These are phyloP conservation scores for Dioszegia crocea DNA, from an alignment of 768 basidiomycete genomes.

Conservation along the genomic window DNA sequence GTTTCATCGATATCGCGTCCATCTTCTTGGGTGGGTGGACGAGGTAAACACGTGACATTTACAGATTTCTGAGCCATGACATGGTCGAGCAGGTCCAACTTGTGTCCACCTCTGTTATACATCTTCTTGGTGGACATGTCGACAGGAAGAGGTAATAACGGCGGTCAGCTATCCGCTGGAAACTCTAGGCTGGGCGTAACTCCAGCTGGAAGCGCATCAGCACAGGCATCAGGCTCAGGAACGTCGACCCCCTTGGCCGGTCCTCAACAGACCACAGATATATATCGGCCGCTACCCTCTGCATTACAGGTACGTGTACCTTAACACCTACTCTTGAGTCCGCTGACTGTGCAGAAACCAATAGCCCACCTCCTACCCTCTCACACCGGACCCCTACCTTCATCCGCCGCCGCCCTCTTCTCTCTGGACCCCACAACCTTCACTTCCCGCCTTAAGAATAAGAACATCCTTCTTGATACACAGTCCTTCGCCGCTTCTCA, in stretches of 20 bases:
- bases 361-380: constrained; percentile 27
- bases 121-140: too few relatives aligned
- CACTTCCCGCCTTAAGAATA: constrained; percentile 30
- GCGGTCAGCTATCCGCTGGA: too few relatives aligned
- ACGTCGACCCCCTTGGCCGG: too few relatives aligned
- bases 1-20: too few relatives aligned
- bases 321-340: not conserved
- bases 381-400: constrained; percentile 6
- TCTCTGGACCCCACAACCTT: constrained; percentile 25
- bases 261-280: constrained; percentile 6
- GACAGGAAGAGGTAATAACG: too few relatives aligned
- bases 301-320: constrained; percentile 12
- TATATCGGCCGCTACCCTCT: constrained; percentile 16
- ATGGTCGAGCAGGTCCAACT: too few relatives aligned
- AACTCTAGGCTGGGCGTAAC: too few relatives aligned
- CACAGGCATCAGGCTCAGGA: not conserved
- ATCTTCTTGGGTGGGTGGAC: too few relatives aligned
- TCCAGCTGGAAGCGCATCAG: too few relatives aligned
- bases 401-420: constrained; percentile 20
- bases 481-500: not conserved
- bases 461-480: constrained; percentile 22
- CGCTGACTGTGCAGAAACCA: constrained; percentile 28
- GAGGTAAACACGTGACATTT: too few relatives aligned
- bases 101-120: too few relatives aligned
- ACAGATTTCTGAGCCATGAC: too few relatives aligned